Evolutionary conservation across 2,329 filamentous ascomycete genomes (phyloP).

Genomic region (Pseudohalonectria lignicola): DNA sequence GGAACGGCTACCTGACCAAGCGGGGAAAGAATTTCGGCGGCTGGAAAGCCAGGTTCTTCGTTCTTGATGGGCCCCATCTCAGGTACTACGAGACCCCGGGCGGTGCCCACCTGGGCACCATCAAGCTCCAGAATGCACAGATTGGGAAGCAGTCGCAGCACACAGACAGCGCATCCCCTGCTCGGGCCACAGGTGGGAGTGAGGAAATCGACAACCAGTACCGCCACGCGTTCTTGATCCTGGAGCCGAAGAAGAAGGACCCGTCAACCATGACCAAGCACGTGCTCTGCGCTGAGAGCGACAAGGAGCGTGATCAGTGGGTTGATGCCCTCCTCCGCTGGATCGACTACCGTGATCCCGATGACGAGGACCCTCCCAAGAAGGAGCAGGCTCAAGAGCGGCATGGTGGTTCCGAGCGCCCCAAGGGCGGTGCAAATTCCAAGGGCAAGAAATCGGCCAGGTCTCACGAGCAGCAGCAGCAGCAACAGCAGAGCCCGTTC

Average conservation of each 20-base stretch:
- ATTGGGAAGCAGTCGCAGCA: conserved; percentile 83
- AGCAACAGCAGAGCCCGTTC: conserved; percentile 5
- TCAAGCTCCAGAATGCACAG: conserved; percentile 82
- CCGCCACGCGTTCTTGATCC: conserved; percentile 85
- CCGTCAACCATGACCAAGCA: conserved; percentile 80
- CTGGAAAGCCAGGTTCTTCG: conserved; percentile 76
- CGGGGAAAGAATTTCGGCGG: conserved; percentile 97
- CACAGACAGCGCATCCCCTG: conserved; percentile 49
- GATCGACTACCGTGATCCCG: conserved; percentile 62
- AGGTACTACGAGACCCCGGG: conserved; percentile 90
- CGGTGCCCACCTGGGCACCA: conserved; percentile 82
- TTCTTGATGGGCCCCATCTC: conserved; percentile 50
- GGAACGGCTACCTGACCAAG: conserved; percentile 90
- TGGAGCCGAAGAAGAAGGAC: conserved; percentile 96
- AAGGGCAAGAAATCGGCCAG: conserved; percentile 31
- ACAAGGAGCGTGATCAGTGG: conserved; percentile 86
- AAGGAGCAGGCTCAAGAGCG: conserved; percentile 24
- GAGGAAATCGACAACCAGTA: conserved; percentile 90
- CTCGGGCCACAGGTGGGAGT: conserved; percentile 32
- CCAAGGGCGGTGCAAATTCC: conserved; percentile 16
- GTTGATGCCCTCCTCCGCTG: conserved; percentile 83
- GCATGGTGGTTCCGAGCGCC: conserved; percentile 20
- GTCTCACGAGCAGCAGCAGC: conserved; percentile 16
- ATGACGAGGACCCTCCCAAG: conserved; percentile 37
- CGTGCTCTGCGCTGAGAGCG: conserved; percentile 90